These are phyloP conservation scores for Diaporthe helianthi DNA, from an alignment of 2,329 filamentous ascomycete species.

Conservation along the genomic window DNA sequence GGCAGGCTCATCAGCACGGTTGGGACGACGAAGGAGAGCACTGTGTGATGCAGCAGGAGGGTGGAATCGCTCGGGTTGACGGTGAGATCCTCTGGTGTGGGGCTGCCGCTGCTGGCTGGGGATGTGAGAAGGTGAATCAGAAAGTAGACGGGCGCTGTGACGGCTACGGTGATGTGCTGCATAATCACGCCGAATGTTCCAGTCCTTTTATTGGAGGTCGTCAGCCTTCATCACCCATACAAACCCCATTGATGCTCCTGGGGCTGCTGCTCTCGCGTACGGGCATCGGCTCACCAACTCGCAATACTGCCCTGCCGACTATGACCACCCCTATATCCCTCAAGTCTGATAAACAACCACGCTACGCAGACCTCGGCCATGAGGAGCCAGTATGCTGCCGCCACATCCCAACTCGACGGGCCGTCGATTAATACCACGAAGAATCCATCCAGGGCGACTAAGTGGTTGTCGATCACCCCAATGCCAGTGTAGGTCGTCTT, in stretches of 20 bases:
- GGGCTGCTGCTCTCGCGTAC: neutral
- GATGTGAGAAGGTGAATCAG: constrained; percentile 37
- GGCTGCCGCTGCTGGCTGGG: constrained; percentile 12
- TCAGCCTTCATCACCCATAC: neutral
- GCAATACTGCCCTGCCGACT: constrained; percentile 32
- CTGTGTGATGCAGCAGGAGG: constrained; percentile 49
- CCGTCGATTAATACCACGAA: constrained; percentile 34
- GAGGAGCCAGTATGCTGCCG: constrained; percentile 33
- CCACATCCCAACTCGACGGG: constrained; percentile 31
- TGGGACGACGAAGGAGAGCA: constrained; percentile 53
- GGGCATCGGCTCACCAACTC: constrained; percentile 34
- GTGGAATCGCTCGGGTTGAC: constrained; percentile 9
- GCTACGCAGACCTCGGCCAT: constrained; percentile 34
- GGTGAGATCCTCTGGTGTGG: neutral
- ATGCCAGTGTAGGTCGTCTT: constrained; percentile 33
- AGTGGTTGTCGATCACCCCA: constrained; percentile 23
- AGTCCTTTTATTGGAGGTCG: constrained; percentile 33
- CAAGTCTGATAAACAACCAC: constrained; percentile 35
- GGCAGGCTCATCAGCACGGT: constrained; percentile 52
- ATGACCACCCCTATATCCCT: constrained; percentile 36
- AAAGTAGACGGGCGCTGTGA: constrained; percentile 37
- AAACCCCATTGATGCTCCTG: no score
- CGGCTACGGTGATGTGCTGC: constrained; percentile 35
- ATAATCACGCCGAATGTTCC: constrained; percentile 35
- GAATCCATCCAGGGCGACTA: constrained; percentile 30